Evolutionary conservation across 164 flowering plant species (phyloP), one percentile per base, ranked within the genome.

Genomic region (Vitis cinerea): DNA sequence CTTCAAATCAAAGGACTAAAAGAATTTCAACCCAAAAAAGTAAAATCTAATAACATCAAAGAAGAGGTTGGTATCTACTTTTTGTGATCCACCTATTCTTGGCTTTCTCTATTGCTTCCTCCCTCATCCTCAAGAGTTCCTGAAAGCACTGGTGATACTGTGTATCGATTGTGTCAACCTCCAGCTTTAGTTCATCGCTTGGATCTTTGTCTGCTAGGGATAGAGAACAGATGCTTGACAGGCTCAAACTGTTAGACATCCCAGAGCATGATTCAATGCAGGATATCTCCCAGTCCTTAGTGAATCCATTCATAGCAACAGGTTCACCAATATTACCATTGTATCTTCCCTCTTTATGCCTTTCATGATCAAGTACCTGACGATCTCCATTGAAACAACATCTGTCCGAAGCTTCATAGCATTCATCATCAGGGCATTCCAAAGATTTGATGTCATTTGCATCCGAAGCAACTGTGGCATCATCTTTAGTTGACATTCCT

Each of bases 61-160:
- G 4, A 72, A 29, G 78, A 44, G 64, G 15, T 37, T 37, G 44
- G 44, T 11, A 65, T 71, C 51, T 80, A 68, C 67, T 80, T 83
- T 78, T 83, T 12, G 68, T 15, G 8, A 66, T 69, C 90, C 94
- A 87, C 75, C 75, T 87, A 77, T 72, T 84, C 62, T 74, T 90
- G 52, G 83, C 87, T 49, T 59, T 71, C 70, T 90, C 91, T 5
- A 88, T 16, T 10, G 90, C 92, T 48, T 75, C 87, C 72, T 84
- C 86, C 61, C 82, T 83, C 88, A 80, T 76, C 75, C 66, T 84
- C 68, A 73, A 30, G 56, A 92, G 87, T 52, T 88, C 88, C 19
- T 59, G 68, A 30, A 82, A 68, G 59, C 81, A 83, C 2, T 79
- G 85, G 6, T 79, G 75, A 75, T 85, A 92, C 19, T 87, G 89